Evolutionary conservation across 495 filamentous ascomycete genomes (phyloP), one percentile per base, ranked within the genome.

Genomic region (Sabuloglossum arenarium): DNA sequence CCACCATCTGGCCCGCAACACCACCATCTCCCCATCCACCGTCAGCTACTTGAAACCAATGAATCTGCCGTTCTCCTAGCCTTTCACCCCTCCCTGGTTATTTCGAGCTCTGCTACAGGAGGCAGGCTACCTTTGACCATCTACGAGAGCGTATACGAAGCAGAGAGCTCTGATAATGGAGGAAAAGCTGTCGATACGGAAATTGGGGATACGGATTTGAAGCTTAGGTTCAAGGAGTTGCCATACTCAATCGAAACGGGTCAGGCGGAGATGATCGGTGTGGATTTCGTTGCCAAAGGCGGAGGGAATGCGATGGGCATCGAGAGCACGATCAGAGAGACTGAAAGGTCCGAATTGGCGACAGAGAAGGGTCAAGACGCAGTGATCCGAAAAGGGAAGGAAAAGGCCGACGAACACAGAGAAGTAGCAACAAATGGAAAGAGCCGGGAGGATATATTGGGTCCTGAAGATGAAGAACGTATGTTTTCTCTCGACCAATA

Each of bases 231-330:
- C 70, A 77, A 84, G 25, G 85, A 90, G 64, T 66, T 96, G 30
- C 80, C 82, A 19, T 96, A 90, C 65, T 78, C 80, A 0, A 79
- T 96, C 19, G 91, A 99, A 66, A 96, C 88, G 0, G 86, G 85
- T 16, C 88, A 97, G 67, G 85, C 91, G 8, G 93, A 99, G 70
- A 96, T 97, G 88, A 96, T 99, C 61, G 80, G 81, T 39, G 81
- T 98, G 61, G 86, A 97, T 61, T 90, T 86, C 58, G 84, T 98
- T 29, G 89, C 89, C 0, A 77, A 82, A 50, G 83, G 82, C 25
- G 86, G 81, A 27, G 84, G 81, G 0, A 88, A 86, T 61, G 91
- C 90, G 16, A 77, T 80, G 14, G 77, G 79, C 10, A 70, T 78
- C 1, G 71, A 78, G 39, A 58, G 61, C 1, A 61, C 65, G 6